Evolutionary conservation across 1,139 yeast species (phyloP), one percentile per base, ranked within the genome.

Genomic region (Blastobotrys raffinosifermentans): DNA sequence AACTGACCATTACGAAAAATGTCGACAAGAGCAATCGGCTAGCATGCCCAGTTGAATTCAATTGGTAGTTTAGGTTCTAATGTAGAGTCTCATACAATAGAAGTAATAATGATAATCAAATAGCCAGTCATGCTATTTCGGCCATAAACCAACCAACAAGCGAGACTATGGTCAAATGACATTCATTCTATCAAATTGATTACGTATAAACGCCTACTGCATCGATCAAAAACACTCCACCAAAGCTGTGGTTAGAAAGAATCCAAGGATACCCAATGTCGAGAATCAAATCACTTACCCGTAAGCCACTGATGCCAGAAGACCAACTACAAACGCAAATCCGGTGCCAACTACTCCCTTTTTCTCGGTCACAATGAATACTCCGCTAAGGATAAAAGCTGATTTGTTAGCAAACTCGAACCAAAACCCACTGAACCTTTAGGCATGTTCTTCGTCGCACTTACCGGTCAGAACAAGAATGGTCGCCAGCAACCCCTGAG

Each of bases 141-240:
- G n/a, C n/a, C n/a, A n/a, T n/a, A n/a, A n/a, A n/a, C n/a, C n/a
- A n/a, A n/a, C n/a, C n/a, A n/a, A n/a, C n/a, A n/a, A n/a, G n/a
- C n/a, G n/a, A n/a, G n/a, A n/a, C n/a, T n/a, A n/a, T n/a, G n/a
- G n/a, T n/a, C n/a, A n/a, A n/a, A n/a, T n/a, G n/a, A n/a, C n/a
- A n/a, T n/a, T n/a, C n/a, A n/a, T n/a, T n/a, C n/a, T n/a, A n/a
- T n/a, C n/a, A n/a, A n/a, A n/a, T n/a, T n/a, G n/a, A n/a, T n/a
- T 46, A 61, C 7, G 64, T 55, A 44, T 66, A 65, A 2, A 66
- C 70, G 26, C 64, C 69, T 16, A 63, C 66, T 19, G 60, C 58
- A 38, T 63, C 56, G 16, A 62, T 54, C 26, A 63, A 45, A 34
- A 61, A 62, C 26, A 66, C 57, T 16, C 59, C 49, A 16, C 64